Evolutionary conservation across 1,139 yeast genomes (phyloP).

Genomic region (Geotrichum klebahnii): DNA sequence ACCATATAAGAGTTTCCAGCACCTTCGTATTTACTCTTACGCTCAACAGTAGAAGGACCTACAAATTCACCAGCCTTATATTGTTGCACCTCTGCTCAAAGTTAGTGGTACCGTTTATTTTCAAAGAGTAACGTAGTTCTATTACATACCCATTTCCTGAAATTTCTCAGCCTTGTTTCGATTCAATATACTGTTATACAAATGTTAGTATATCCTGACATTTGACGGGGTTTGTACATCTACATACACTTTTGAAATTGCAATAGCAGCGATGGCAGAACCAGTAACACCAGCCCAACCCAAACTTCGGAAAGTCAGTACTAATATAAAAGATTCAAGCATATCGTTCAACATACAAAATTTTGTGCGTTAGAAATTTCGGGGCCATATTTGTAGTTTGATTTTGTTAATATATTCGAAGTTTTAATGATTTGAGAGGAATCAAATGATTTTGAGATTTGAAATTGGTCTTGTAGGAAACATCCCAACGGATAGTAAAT

Average conservation of each 20-base stretch:
- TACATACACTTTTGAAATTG: conserved; percentile 16
- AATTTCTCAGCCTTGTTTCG: conserved; percentile 17
- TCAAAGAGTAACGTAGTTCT: neutral
- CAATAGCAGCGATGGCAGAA: conserved; percentile 14
- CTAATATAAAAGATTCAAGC: neutral
- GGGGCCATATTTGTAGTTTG: conserved; percentile 12
- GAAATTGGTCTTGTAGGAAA: neutral
- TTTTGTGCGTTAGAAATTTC: conserved; percentile 14
- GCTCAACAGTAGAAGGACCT: conserved; percentile 35
- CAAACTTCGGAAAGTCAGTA: neutral
- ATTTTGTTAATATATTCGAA: neutral
- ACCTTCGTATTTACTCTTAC: conserved; percentile 40
- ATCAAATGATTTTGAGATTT: neutral
- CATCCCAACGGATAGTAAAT: neutral
- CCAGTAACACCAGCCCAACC: conserved; percentile 16
- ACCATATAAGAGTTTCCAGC: conserved; percentile 40
- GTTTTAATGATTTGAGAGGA: neutral
- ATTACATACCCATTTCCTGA: conserved; percentile 16
- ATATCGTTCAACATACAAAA: conserved; percentile 9
- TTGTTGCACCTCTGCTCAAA: conserved; percentile 18
- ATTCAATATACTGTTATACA: conserved; percentile 17
- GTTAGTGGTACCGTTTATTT: conserved; percentile 22
- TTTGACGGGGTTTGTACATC: neutral
- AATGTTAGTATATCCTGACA: neutral
- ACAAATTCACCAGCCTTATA: conserved; percentile 38